Base-by-base conservation (phyloP, 2,329 filamentous ascomycete species). In the Pestalotiopsis sp. region DNA sequence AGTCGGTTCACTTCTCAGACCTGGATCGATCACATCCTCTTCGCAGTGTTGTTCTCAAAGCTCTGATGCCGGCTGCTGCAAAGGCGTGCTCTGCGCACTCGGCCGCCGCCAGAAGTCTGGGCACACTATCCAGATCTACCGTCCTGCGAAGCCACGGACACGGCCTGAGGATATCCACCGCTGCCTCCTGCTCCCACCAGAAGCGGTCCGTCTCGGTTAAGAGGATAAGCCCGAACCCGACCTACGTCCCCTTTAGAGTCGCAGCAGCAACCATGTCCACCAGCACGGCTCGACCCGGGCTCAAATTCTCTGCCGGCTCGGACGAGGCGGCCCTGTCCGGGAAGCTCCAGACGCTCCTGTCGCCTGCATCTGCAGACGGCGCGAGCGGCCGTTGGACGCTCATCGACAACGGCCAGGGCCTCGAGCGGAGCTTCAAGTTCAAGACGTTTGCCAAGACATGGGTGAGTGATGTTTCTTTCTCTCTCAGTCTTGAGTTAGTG, bases 401-500 rank as follows among this genome's bases (percentile, higher is more conserved):
- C 40, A 79, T 82, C 2, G 74, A 80, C 1, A 79, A 81, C 58
- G 87, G 87, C 10, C 81, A 84, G 66, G 89, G 86, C 0, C 71
- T 91, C 1, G 87, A 91, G 78, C 82, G 89, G 65, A 82, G 79
- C 66, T 90, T 91, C 75, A 86, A 81, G 73, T 91, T 91, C 74
- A 89, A 88, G 79, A 89, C 83, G 1, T 91, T 91, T 76, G 82
- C 85, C 44, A 90, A 88, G 80, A 87, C 88, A 7, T 91, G 89
- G 89, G 88, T 89, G 71, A 69, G 84, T 82, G 9, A 17, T 40
- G 6, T 20, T n/a, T 20, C 7, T 52, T 52, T 52, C 26, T 26
- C 26, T 26, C 26, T 52, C 14, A 35, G 9, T 52, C 3, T 52
- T 52, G 40, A 48, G 2, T 4, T 4, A n/a, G n/a, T 14, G 40